Evolutionary conservation across 441 rosid species (phyloP).

Genomic region (Populus tomentosa): DNA sequence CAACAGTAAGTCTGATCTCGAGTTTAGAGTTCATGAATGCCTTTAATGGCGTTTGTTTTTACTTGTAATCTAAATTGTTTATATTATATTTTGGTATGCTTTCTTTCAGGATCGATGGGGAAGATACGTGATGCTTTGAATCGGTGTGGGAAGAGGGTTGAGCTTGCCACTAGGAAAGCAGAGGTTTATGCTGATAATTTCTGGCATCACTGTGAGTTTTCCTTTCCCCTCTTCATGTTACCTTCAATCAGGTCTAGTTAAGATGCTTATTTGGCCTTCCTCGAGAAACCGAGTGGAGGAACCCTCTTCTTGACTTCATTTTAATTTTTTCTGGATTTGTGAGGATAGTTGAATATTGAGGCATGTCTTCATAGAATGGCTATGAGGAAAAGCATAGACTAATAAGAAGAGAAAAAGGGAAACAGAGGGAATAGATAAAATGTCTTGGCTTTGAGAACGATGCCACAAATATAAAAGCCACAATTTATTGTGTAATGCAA

Average conservation of each 20-base stretch:
- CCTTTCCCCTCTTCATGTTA: background rate
- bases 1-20: slow-evolving; percentile 3
- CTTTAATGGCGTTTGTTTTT: background rate
- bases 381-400: too few relatives aligned
- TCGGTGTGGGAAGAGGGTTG: slow-evolving; percentile 53
- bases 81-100: background rate
- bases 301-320: background rate
- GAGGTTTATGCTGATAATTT: slow-evolving; percentile 52
- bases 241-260: background rate
- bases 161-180: slow-evolving; percentile 48
- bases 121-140: slow-evolving; percentile 42
- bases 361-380: background rate
- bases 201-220: slow-evolving; percentile 58
- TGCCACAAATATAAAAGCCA: background rate
- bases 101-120: slow-evolving; percentile 49
- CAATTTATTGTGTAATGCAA: background rate
- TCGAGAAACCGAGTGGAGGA: background rate
- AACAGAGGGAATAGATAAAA: background rate
- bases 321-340: background rate
- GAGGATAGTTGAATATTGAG: background rate
- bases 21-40: background rate
- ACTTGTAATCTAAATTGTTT: background rate
- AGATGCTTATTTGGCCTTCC: background rate
- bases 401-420: background rate
- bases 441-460: background rate